A percentile compares a stretch with the other conserved stretches of the same genome.
phyloP scores from a whole-genome alignment of 2,329 filamentous ascomycete genomes.

The Aureobasidium sp. region DNA sequence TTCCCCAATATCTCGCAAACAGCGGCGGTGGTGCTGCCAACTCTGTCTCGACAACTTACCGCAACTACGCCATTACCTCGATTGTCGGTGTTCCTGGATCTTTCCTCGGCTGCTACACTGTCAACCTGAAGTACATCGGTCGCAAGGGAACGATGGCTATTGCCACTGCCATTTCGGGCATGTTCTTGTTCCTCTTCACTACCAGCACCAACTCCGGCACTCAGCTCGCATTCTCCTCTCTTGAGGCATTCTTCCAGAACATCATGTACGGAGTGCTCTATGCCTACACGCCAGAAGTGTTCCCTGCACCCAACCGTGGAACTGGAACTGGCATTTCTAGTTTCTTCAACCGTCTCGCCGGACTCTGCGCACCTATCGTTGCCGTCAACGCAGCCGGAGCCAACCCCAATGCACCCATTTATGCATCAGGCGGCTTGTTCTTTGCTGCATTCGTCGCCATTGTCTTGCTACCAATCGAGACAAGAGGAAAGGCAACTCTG shows the following conservation, averaged over 20 bases:
- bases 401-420: constrained; percentile 37
- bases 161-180: constrained; percentile 59
- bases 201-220: constrained; percentile 50
- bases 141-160: constrained; percentile 65
- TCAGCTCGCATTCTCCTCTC: constrained; percentile 60
- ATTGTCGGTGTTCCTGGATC: constrained; percentile 71
- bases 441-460: constrained; percentile 38
- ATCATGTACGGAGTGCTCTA: constrained; percentile 74
- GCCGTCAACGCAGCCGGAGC: constrained; percentile 41
- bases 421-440: constrained; percentile 37
- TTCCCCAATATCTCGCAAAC: constrained; percentile 71
- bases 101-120: constrained; percentile 63
- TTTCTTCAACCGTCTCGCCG: constrained; percentile 62
- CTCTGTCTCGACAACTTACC: constrained; percentile 47
- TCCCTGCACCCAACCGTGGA: constrained; percentile 64
- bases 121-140: constrained; percentile 64
- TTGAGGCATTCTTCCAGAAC: constrained; percentile 64
- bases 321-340: constrained; percentile 66
- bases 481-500: constrained; percentile 36
- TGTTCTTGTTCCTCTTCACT: constrained; percentile 61
- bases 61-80: constrained; percentile 76
- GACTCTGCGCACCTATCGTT: constrained; percentile 61
- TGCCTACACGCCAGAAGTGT: constrained; percentile 70
- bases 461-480: constrained; percentile 38
- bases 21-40: constrained; percentile 41